Percentiles rank a stretch among this genome's conserved stretches.
These are phyloP conservation scores for Candida insectalens DNA, from an alignment of 805 yeast species.

Conservation along the genomic window DNA sequence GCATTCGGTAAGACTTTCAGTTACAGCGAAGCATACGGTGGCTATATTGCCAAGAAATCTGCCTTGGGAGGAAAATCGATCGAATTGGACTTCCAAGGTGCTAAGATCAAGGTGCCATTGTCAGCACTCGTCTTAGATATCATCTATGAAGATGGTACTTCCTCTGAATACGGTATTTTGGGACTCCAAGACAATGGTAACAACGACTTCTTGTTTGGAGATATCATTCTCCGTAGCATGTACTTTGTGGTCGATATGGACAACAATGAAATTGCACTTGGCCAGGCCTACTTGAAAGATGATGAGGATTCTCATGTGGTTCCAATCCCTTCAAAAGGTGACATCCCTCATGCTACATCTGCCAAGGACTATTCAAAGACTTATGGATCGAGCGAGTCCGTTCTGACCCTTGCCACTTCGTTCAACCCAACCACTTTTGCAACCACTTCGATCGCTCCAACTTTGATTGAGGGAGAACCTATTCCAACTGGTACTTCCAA, in stretches of 20 bases:
- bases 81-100: slow-evolving; percentile 45
- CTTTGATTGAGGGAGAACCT: too few species aligned
- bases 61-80: slow-evolving; percentile 17
- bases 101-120: slow-evolving; percentile 38
- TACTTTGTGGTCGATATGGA: neutral
- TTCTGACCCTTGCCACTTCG: neutral
- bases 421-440: neutral
- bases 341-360: slow-evolving; percentile 7
- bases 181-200: slow-evolving; percentile 25
- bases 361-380: slow-evolving; percentile 6
- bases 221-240: slow-evolving; percentile 12
- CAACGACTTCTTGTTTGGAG: slow-evolving; percentile 31
- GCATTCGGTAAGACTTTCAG: slow-evolving; percentile 32
- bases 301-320: slow-evolving; percentile 6
- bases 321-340: slow-evolving; percentile 1
- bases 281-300: slow-evolving; percentile 4
- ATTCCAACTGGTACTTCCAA: too few species aligned
- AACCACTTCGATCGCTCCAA: too few species aligned
- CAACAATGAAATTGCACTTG: slow-evolving; percentile 1
- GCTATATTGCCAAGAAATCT: slow-evolving; percentile 34
- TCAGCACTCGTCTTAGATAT: slow-evolving; percentile 6
- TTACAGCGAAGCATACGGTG: slow-evolving; percentile 29
- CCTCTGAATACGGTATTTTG: slow-evolving; percentile 26
- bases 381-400: slow-evolving; percentile 5
- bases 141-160: slow-evolving; percentile 4